Conservation (phyloP, 1,284 basidiomycete species). For the Caloboletus inedulis region DNA sequence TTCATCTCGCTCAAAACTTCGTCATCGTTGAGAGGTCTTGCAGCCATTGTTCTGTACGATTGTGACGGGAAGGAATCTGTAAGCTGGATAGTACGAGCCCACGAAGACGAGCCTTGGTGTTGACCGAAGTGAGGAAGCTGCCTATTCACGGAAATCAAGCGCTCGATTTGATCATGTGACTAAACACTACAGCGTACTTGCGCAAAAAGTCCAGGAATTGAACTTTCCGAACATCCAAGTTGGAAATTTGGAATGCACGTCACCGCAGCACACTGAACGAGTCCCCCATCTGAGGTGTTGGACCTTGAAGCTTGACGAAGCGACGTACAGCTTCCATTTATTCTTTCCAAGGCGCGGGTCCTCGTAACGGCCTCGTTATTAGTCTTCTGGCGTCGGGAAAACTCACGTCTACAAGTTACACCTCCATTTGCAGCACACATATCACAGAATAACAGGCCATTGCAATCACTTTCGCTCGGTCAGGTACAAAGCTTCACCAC, state of each 20-base stretch:
- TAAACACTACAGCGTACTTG: too few relatives aligned
- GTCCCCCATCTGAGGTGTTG: background rate
- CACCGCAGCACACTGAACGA: background rate
- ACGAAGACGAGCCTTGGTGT: background rate
- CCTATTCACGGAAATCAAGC: slow-evolving; percentile 3
- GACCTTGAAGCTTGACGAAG: slow-evolving; percentile 35
- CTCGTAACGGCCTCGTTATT: slow-evolving; percentile 48
- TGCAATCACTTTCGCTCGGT: slow-evolving; percentile 53
- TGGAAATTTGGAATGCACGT: too few relatives aligned
- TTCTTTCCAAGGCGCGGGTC: slow-evolving; percentile 61
- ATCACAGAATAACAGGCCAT: slow-evolving; percentile 46
- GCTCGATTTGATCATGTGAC: slow-evolving; percentile 1
- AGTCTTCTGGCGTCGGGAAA: slow-evolving; percentile 36
- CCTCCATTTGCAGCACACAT: slow-evolving; percentile 28
- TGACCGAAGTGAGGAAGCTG: background rate
- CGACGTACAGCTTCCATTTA: slow-evolving; percentile 51
- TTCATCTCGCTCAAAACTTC: slow-evolving; percentile 97
- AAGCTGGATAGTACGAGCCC: background rate
- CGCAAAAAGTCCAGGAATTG: too few relatives aligned
- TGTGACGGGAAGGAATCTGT: background rate
- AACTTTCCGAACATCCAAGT: too few relatives aligned
- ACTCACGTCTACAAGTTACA: slow-evolving; percentile 32
- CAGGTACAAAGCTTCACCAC: slow-evolving; percentile 52
- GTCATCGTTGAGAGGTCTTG: slow-evolving; percentile 86
- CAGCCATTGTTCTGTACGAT: slow-evolving; percentile 43